A percentile compares a stretch with the other conserved stretches of the same genome.
Evolutionary conservation across 164 flowering plant genomes (phyloP).

Genomic region (Protea cynaroides): DNA sequence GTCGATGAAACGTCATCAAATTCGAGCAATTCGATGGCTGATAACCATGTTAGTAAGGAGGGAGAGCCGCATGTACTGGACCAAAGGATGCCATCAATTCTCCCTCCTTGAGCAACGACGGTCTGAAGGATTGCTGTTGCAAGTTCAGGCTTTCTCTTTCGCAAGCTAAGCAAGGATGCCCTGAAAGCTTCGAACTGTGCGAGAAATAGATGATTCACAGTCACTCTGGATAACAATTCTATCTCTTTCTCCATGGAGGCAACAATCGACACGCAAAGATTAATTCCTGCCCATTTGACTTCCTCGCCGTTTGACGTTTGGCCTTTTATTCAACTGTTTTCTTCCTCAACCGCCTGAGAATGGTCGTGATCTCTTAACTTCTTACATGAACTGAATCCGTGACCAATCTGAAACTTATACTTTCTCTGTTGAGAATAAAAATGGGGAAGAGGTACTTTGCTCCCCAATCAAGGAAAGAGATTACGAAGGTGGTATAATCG

Average conservation of each 20-base stretch:
- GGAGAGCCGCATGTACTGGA: slow-evolving; percentile 63
- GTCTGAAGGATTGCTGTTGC: slow-evolving; percentile 66
- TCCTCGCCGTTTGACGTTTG: no score
- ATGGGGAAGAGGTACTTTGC: no score
- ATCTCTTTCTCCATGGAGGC: slow-evolving; percentile 58
- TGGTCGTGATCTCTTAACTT: no score
- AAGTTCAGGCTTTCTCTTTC: slow-evolving; percentile 48
- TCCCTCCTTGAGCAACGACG: slow-evolving; percentile 53
- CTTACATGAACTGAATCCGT: no score
- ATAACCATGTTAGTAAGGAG: slow-evolving; percentile 57
- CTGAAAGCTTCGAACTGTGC: slow-evolving; percentile 89
- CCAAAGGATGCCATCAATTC: slow-evolving; percentile 43
- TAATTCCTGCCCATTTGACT: not conserved
- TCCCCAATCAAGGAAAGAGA: no score
- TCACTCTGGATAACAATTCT: slow-evolving; percentile 58
- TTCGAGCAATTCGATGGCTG: slow-evolving; percentile 55
- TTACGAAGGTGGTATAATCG: no score
- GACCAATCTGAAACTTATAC: no score
- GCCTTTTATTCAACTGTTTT: no score
- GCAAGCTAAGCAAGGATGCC: slow-evolving; percentile 60
- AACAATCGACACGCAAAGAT: not conserved
- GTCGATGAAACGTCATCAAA: slow-evolving; percentile 35
- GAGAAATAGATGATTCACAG: slow-evolving; percentile 76
- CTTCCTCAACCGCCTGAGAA: no score
- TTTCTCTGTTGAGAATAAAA: no score